Conservation (phyloP, 2,329 filamentous ascomycete species). For the Aureobasidium sp. region DNA sequence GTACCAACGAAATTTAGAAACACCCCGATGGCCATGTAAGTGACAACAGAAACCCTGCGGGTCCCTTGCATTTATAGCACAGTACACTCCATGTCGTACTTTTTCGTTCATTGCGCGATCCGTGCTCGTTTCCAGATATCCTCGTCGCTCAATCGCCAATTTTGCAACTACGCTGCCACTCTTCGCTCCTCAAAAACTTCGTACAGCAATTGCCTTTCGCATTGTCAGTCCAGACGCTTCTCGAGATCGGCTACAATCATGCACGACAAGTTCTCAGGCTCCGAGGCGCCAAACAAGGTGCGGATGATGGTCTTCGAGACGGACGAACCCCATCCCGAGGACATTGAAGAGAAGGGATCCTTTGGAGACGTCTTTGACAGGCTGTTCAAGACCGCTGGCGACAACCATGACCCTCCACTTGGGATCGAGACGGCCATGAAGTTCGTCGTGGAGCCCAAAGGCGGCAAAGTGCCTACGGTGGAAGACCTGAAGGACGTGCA, state of each 20-base stretch:
- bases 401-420: slow-evolving; percentile 47
- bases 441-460: slow-evolving; percentile 43
- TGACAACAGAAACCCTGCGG: neutral
- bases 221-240: neutral
- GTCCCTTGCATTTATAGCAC: neutral
- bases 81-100: neutral
- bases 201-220: neutral
- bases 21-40: slow-evolving; percentile 1
- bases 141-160: neutral
- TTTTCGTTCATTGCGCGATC: neutral
- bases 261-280: slow-evolving; percentile 10
- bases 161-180: neutral
- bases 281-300: slow-evolving; percentile 8
- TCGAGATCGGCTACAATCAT: neutral
- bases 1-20: neutral
- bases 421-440: slow-evolving; percentile 49
- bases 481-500: slow-evolving; percentile 42
- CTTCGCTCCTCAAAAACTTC: neutral
- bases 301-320: slow-evolving; percentile 52
- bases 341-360: slow-evolving; percentile 41
- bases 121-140: neutral
- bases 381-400: slow-evolving; percentile 47
- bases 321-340: slow-evolving; percentile 49
- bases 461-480: slow-evolving; percentile 40
- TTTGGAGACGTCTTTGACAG: slow-evolving; percentile 50